A percentile compares a stretch with the other conserved stretches of the same genome.
Evolutionary conservation across 805 yeast genomes (phyloP).

Genomic region (Zygoascus tannicola): DNA sequence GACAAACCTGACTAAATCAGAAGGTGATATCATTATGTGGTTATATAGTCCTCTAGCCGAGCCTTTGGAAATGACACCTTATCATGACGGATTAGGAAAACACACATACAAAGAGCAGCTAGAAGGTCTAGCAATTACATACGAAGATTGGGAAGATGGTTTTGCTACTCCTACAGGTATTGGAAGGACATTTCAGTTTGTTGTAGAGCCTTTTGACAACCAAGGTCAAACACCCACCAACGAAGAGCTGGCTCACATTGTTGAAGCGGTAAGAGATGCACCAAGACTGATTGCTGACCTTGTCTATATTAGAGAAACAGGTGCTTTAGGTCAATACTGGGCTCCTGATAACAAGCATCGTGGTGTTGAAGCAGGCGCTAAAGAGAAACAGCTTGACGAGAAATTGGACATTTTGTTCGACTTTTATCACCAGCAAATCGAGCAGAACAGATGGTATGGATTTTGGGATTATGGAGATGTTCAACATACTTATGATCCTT

Average conservation of each 20-base stretch:
- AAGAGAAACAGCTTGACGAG: neutral
- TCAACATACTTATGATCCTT: constrained; percentile 6
- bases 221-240: neutral
- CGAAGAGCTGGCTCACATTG: neutral
- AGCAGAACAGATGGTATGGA: constrained; percentile 7
- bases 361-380: neutral
- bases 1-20: neutral
- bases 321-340: constrained; percentile 4
- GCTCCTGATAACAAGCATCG: constrained; percentile 1
- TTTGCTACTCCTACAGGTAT: constrained; percentile 6
- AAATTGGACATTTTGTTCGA: constrained; percentile 1
- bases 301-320: neutral
- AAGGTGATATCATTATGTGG: constrained; percentile 4
- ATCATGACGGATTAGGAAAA: constrained; percentile 7
- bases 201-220: constrained; percentile 2
- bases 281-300: constrained; percentile 3
- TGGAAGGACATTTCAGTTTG: constrained; percentile 4
- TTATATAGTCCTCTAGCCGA: constrained; percentile 6
- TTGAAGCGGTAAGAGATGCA: neutral
- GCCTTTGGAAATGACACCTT: constrained; percentile 7
- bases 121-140: constrained; percentile 6
- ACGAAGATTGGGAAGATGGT: constrained; percentile 8
- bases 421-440: constrained; percentile 3
- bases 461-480: constrained; percentile 9
- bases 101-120: constrained; percentile 4